Evolutionary conservation across 306 rosid species (phyloP), one percentile per base, ranked within the genome.

Genomic region (Vigna reflexopilosa): DNA sequence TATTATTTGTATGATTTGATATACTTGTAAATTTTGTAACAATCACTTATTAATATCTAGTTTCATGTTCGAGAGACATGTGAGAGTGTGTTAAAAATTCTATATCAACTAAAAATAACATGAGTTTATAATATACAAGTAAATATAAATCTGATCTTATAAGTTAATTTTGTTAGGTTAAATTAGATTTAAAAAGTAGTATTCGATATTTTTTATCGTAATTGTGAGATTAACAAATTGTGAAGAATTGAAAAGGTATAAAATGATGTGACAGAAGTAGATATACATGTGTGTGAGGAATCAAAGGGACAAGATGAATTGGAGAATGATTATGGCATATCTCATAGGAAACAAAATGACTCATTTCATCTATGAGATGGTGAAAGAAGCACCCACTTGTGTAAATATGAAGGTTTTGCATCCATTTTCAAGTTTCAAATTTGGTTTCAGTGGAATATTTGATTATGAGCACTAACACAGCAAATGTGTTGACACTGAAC

Each of bases 381-480:
- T 24, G 40, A 64, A 65, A 30, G 68, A 64, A 80, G 16, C 11
- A 64, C 51, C 64, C 52, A 64, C 34, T 64, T 51, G 32, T 34
- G 54, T 13, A 76, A 62, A 49, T 75, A 22, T 61, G 22, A 20
- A 7, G 4, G 20, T 30, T 45, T 16, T 13, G 26, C 24, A 49
- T 26, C 16, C 42, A 30, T 51, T 12, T 56, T 38, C 40, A 58
- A 26, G 44, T 83, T 82, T 85, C 93, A 82, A 87, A 73, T 36
- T 22, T 1, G 20, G 47, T 62, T 71, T 84, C 8, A 85, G 28
- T 83, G 85, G 92, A 84, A 86, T 87, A 62, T 87, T 89, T 86
- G 91, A 86, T 81, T 86, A 83, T 64, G 57, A 54, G 82, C 91
- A 88, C 91, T 54, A 49, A 11, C 67, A 79, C 45, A 58, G 57